A percentile compares a stretch with the other conserved stretches of the same genome.
phyloP scores from a whole-genome alignment of 225 moss, liverwort and hornwort genomes.

The Ulota crispa region DNA sequence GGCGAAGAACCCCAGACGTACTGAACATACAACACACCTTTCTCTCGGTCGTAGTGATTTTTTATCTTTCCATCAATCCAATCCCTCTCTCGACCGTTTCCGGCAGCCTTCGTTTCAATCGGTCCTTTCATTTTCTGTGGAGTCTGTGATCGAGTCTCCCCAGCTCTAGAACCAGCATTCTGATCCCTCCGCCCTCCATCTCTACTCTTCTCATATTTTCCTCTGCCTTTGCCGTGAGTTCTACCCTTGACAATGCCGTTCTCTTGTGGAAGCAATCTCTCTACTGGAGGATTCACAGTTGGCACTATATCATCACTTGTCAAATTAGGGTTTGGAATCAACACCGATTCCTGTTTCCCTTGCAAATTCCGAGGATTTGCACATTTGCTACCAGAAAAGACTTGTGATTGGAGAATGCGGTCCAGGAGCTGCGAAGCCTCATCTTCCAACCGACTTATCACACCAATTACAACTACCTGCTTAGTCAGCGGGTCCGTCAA shows the following conservation, averaged over 20 bases:
- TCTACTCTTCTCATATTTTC: conserved; percentile 30
- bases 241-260: conserved; percentile 34
- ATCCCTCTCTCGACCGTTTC: conserved; percentile 46
- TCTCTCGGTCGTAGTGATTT: conserved; percentile 82
- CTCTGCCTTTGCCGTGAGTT: conserved; percentile 40
- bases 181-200: conserved; percentile 36
- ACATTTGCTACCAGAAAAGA: conserved; percentile 54
- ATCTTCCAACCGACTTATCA: conserved; percentile 74
- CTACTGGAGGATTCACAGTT: conserved; percentile 20
- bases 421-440: conserved; percentile 86
- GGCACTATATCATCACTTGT: conserved; percentile 10
- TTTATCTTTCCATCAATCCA: conserved; percentile 72
- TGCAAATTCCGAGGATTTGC: conserved; percentile 23
- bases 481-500: conserved; percentile 45
- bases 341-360: conserved; percentile 22
- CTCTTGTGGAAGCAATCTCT: conserved; percentile 23
- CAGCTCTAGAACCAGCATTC: conserved; percentile 31
- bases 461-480: conserved; percentile 89
- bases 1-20: conserved; percentile 77
- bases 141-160: conserved; percentile 23
- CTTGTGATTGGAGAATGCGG: conserved; percentile 75
- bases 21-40: conserved; percentile 87
- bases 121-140: conserved; percentile 30
- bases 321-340: conserved; percentile 37
- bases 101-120: conserved; percentile 38